Base-by-base conservation (phyloP, 164 flowering plant species). In the Cinnamomum micranthum region DNA sequence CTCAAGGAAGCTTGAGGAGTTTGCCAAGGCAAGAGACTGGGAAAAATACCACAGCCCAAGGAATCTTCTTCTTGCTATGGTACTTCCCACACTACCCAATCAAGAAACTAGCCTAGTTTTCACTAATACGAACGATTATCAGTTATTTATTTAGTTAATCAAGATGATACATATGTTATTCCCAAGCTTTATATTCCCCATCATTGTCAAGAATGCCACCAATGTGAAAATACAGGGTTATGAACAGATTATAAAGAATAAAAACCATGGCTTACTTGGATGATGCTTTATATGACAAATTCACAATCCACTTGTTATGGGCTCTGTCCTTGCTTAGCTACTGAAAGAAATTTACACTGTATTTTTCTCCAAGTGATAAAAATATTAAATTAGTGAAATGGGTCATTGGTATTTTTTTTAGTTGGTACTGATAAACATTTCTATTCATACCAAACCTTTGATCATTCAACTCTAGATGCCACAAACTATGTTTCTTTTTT, bases 41-140 rank as follows among this genome's bases (percentile, higher is more conserved):
- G 94, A 88, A 64, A 80, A 85, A 76, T 85, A 82, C 74, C 92
- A 90, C 67, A 90, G 86, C 73, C 94, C 92, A 2, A 86, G 94
- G 59, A 90, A 90, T 82, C 84, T 90, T 7, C 92, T 90, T 52
- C 88, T 90, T 80, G 94, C 94, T 2, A 83, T 88, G 94, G 93
- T 88, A 85, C 84, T 24, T 33, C 59, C 23, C 74, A 23, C 50
- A 23, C 10, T 12, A 23, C 67, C 25, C 67, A 64, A 13, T 55
- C n/a, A 19, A 17, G 11, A 55, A 20, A 4, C 60, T 55, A 2
- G 60, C 60, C 6, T 55, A 20, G 6, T 55, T 55, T 55, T 55
- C 6, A 55, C 20, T 20, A 15, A 15, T 14, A 55, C 5, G 6
- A 3, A 14, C 17, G 4, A 55, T 12, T 15, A 14, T 55, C 60